Evolutionary conservation across 805 yeast genomes (phyloP).

Genomic region (Sugiyamaella chiloensis): DNA sequence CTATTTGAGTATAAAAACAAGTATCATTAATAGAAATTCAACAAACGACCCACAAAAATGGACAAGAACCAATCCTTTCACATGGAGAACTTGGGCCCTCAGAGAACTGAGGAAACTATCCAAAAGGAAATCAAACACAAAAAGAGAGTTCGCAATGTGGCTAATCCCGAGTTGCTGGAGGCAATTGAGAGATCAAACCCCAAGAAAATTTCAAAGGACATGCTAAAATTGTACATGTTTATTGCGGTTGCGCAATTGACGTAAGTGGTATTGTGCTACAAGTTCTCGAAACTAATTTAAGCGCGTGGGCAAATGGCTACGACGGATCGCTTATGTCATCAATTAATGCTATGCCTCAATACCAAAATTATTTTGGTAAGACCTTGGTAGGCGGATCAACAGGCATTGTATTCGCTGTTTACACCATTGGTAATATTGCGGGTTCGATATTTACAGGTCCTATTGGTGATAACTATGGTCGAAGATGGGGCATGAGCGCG

Average conservation of each 20-base stretch:
- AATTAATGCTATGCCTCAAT: constrained; percentile 9
- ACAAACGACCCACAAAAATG: too few relatives aligned
- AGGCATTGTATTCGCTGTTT: constrained; percentile 16
- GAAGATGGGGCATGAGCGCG: constrained; percentile 15
- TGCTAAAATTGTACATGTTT: constrained; percentile 12
- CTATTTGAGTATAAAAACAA: too few relatives aligned
- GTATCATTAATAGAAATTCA: too few relatives aligned
- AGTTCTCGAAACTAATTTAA: neutral
- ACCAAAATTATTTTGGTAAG: constrained; percentile 12
- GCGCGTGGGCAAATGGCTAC: constrained; percentile 10
- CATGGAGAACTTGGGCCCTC: too few relatives aligned
- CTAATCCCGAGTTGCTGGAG: constrained; percentile 1
- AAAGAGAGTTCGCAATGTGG: neutral
- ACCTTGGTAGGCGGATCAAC: constrained; percentile 13
- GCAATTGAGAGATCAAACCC: constrained; percentile 6
- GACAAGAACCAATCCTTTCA: too few relatives aligned
- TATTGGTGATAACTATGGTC: constrained; percentile 9
- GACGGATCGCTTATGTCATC: constrained; percentile 16
- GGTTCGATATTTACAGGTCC: constrained; percentile 14
- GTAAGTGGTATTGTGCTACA: neutral
- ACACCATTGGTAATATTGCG: constrained; percentile 16
- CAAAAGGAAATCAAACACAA: neutral
- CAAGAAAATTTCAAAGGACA: neutral
- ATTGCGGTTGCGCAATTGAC: constrained; percentile 8
- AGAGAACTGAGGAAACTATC: neutral